A percentile compares a stretch with the other conserved stretches of the same genome.
These are phyloP conservation scores for Lipomyces anomalus DNA, from an alignment of 805 yeast species.

Conservation along the genomic window DNA sequence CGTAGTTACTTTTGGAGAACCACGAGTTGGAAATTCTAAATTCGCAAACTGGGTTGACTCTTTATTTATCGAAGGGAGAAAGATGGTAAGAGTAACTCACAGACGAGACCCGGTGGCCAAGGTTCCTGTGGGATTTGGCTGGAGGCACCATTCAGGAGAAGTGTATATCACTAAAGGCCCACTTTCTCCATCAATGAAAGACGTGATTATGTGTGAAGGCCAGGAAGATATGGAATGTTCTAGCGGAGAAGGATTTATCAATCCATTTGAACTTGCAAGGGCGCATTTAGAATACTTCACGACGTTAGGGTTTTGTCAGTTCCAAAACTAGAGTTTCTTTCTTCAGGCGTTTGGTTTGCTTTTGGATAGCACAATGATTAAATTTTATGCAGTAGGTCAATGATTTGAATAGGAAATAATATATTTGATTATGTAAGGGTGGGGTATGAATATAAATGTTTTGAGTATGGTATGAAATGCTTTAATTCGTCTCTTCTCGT, in stretches of 20 bases:
- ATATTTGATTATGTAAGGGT: too few species aligned
- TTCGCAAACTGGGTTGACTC: conserved; percentile 50
- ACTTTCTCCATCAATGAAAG: conserved; percentile 15
- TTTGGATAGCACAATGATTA: not conserved
- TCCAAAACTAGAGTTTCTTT: conserved; percentile 7
- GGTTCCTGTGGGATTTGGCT: conserved; percentile 19
- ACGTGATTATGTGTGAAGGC: conserved; percentile 22
- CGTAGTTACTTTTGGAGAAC: conserved; percentile 57
- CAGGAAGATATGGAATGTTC: conserved; percentile 24
- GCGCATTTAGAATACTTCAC: conserved; percentile 24
- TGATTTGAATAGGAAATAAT: too few species aligned
- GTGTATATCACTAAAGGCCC: conserved; percentile 24
- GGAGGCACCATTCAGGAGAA: conserved; percentile 19
- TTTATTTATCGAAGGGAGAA: conserved; percentile 1
- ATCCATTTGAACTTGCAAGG: conserved; percentile 5
- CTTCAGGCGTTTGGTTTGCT: conserved; percentile 1
- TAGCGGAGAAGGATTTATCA: conserved; percentile 21
- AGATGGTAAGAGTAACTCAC: conserved; percentile 22
- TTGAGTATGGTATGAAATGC: too few species aligned
- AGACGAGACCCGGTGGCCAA: conserved; percentile 24
- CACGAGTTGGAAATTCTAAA: conserved; percentile 53
- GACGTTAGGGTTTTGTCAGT: conserved; percentile 18
- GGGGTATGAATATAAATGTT: too few species aligned
- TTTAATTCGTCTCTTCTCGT: too few species aligned
- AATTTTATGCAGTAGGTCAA: not conserved